Evolutionary conservation across 768 basidiomycete genomes (phyloP).

Genomic region (Lentinula edodes): DNA sequence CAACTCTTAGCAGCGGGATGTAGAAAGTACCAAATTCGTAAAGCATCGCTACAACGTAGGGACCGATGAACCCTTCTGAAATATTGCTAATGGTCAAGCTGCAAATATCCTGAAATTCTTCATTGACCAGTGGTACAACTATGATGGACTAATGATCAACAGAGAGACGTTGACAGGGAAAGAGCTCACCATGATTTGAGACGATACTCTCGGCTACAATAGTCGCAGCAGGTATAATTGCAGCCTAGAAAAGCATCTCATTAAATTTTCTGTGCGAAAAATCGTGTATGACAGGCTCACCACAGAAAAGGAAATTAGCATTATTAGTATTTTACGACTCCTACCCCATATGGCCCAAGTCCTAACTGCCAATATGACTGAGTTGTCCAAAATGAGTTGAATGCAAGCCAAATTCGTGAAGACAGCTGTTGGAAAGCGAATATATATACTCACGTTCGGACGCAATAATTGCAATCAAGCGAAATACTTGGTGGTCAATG

Average conservation of each 20-base stretch:
- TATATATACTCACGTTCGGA: slow-evolving; percentile 11
- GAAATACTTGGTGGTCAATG: slow-evolving; percentile 1
- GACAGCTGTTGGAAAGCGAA: neutral
- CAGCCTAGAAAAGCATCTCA: slow-evolving; percentile 4
- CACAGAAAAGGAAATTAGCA: slow-evolving; percentile 8
- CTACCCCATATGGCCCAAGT: slow-evolving; percentile 24
- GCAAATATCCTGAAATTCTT: neutral
- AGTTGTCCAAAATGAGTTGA: neutral
- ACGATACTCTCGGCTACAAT: slow-evolving; percentile 9
- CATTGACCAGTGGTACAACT: slow-evolving; percentile 1
- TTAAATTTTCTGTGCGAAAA: neutral
- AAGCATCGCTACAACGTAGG: slow-evolving; percentile 13
- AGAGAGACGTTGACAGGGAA: neutral
- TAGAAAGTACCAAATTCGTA: slow-evolving; percentile 12
- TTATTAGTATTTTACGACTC: slow-evolving; percentile 10
- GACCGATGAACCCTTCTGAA: slow-evolving; percentile 8
- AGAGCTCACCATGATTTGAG: slow-evolving; percentile 6
- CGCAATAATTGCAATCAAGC: slow-evolving; percentile 11
- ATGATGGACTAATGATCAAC: neutral
- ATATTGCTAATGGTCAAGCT: slow-evolving; percentile 12
- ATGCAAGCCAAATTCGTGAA: neutral
- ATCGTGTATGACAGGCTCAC: slow-evolving; percentile 1
- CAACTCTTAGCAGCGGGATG: too few relatives aligned
- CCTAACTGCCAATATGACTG: slow-evolving; percentile 20
- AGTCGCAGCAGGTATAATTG: slow-evolving; percentile 10